These are phyloP conservation scores for Fusarium mundagurra DNA, from an alignment of 2,329 filamentous ascomycete genomes.

Conservation along the genomic window DNA sequence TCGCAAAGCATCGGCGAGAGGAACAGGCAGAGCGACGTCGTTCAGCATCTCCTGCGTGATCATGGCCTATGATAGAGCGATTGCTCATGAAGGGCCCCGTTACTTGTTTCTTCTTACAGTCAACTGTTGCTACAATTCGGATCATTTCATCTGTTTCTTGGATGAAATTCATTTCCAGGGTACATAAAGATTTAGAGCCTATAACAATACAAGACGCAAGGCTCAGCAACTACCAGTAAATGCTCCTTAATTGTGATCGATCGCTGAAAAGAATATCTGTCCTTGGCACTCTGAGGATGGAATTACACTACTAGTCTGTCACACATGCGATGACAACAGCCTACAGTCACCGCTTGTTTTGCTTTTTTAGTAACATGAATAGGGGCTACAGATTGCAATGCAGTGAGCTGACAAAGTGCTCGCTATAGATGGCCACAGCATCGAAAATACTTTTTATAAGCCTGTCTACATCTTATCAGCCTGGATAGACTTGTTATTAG, in stretches of 20 bases:
- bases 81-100: too few species aligned
- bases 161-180: too few species aligned
- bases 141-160: too few species aligned
- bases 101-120: too few species aligned
- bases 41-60: not conserved
- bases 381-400: not conserved
- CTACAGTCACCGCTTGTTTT: not conserved
- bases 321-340: not conserved
- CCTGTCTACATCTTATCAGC: not conserved
- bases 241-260: too few species aligned
- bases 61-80: not conserved
- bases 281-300: too few species aligned
- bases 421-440: not conserved
- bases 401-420: not conserved
- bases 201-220: not conserved
- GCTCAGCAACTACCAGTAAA: too few species aligned
- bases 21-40: not conserved
- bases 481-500: not conserved
- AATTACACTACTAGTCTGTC: too few species aligned
- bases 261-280: too few species aligned
- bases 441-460: not conserved
- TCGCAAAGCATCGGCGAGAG: not conserved
- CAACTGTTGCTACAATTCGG: too few species aligned
- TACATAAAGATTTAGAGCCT: too few species aligned
- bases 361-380: not conserved